phyloP scores from a whole-genome alignment of 1,139 yeast species.

The Taiozyma sp. region DNA sequence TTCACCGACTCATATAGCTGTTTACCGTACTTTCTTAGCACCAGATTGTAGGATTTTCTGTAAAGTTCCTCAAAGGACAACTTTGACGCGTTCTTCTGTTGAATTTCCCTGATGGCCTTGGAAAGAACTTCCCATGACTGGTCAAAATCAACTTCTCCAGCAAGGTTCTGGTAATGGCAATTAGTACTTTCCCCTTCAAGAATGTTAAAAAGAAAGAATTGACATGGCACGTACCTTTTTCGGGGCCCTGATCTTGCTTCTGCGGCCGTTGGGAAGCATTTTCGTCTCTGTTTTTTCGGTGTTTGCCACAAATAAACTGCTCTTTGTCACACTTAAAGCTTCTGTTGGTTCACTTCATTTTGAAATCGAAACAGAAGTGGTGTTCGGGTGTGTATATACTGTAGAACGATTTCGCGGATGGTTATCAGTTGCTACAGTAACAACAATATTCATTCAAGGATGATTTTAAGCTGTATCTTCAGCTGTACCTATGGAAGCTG shows the following conservation, averaged over 20 bases:
- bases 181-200: background rate
- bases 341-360: background rate
- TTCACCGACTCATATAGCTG: constrained; percentile 62
- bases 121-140: constrained; percentile 66
- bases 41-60: constrained; percentile 74
- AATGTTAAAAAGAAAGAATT: background rate
- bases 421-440: background rate
- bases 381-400: too few species aligned
- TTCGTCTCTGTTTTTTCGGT: background rate
- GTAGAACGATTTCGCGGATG: background rate
- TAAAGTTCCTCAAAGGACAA: constrained; percentile 84
- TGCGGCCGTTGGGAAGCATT: constrained; percentile 29
- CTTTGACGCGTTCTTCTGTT: constrained; percentile 64
- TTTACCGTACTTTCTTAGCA: constrained; percentile 67
- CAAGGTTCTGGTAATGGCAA: constrained; percentile 16
- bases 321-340: too few species aligned
- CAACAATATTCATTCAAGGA: background rate
- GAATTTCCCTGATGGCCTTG: constrained; percentile 75
- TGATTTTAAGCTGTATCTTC: too few species aligned
- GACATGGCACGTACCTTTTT: constrained; percentile 36
- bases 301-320: background rate
- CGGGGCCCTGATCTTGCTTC: constrained; percentile 58
- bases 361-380: too few species aligned
- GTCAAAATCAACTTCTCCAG: constrained; percentile 49
- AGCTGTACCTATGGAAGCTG: background rate